Evolutionary conservation across 1,284 basidiomycete genomes (phyloP).

Genomic region (Microbotryum silenes-acaulis): DNA sequence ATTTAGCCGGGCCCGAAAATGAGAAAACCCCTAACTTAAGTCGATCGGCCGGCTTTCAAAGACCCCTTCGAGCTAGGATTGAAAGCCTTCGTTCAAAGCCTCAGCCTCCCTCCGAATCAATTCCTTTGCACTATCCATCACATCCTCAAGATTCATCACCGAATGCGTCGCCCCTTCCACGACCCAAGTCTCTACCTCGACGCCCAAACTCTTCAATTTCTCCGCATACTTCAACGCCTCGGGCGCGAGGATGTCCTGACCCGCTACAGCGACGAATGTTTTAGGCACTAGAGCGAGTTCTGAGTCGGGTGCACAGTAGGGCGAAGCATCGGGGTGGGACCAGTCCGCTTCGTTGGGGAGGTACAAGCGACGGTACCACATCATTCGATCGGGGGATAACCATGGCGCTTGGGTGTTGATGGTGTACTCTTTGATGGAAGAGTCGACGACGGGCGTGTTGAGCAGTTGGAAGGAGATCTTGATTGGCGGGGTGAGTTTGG

Average conservation of each 20-base stretch:
- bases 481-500: slow-evolving; percentile 48
- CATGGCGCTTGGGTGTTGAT: slow-evolving; percentile 53
- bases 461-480: slow-evolving; percentile 58
- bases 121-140: too few relatives aligned
- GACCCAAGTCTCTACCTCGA: slow-evolving; percentile 44
- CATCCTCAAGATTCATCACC: too few relatives aligned
- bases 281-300: slow-evolving; percentile 50
- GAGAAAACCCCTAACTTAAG: too few relatives aligned
- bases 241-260: slow-evolving; percentile 58
- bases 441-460: slow-evolving; percentile 63
- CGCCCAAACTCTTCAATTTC: slow-evolving; percentile 52
- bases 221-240: slow-evolving; percentile 60
- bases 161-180: too few relatives aligned
- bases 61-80: too few relatives aligned
- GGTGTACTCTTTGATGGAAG: slow-evolving; percentile 49
- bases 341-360: slow-evolving; percentile 55
- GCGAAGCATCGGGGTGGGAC: slow-evolving; percentile 59
- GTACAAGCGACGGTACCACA: slow-evolving; percentile 63
- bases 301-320: slow-evolving; percentile 56
- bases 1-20: too few relatives aligned
- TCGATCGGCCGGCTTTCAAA: too few relatives aligned
- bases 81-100: too few relatives aligned
- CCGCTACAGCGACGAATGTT: slow-evolving; percentile 57
- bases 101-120: too few relatives aligned
- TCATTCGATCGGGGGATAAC: slow-evolving; percentile 57